Evolutionary conservation across 305 asterid species (phyloP).

Genomic region (Striga hermonthica): DNA sequence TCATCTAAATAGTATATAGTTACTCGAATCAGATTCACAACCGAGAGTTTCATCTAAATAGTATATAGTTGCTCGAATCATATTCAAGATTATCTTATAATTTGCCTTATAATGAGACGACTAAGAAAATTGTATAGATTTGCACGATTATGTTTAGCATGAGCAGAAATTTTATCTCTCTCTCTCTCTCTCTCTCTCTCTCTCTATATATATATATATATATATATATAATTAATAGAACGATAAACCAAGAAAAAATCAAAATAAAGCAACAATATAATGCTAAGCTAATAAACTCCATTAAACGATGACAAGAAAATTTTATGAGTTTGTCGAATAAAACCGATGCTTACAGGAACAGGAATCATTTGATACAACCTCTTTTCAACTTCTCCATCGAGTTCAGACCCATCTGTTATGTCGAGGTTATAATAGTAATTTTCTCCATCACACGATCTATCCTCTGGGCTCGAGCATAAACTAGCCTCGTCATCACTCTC

Average conservation of each 20-base stretch:
- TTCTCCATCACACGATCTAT: slow-evolving; percentile 63
- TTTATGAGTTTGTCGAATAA: slow-evolving; percentile 16
- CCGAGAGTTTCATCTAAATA: too few species aligned
- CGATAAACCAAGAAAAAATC: slow-evolving; percentile 13
- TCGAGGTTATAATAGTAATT: slow-evolving; percentile 57
- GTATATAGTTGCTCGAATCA: too few species aligned
- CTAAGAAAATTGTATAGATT: too few species aligned
- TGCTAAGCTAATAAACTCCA: slow-evolving; percentile 7
- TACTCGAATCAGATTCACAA: too few species aligned
- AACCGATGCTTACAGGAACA: slow-evolving; percentile 61
- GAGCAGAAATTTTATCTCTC: too few species aligned
- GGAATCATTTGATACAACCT: slow-evolving; percentile 76
- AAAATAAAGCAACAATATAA: not conserved
- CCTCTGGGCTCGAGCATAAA: slow-evolving; percentile 70
- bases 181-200: too few species aligned
- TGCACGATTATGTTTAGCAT: too few species aligned
- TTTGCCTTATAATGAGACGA: too few species aligned
- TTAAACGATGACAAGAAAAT: slow-evolving; percentile 10
- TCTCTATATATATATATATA: too few species aligned
- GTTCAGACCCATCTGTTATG: slow-evolving; percentile 70
- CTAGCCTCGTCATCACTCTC: slow-evolving; percentile 59
- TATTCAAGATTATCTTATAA: too few species aligned
- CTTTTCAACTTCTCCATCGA: slow-evolving; percentile 89
- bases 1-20: too few species aligned
- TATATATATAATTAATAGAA: too few species aligned